Evolutionary conservation across 2,329 filamentous ascomycete genomes (phyloP).

Genomic region (Plenodomus tracheiphilus): DNA sequence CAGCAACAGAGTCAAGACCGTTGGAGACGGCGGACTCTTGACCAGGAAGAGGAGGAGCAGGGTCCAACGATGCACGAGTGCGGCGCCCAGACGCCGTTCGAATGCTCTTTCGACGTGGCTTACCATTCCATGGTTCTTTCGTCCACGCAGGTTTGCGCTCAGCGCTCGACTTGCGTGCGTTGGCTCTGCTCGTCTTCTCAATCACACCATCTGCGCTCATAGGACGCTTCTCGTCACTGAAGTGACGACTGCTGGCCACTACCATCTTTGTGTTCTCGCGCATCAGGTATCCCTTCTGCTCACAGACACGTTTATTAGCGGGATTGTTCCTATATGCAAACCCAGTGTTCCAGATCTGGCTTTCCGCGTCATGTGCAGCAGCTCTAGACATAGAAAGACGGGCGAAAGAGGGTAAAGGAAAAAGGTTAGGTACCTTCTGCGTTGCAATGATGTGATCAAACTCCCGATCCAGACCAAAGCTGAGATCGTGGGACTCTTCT

Average conservation of each 20-base stretch:
- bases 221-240: constrained; percentile 63
- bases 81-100: constrained; percentile 63
- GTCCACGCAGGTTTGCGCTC: constrained; percentile 77
- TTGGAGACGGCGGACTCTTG: constrained; percentile 77
- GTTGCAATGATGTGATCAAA: constrained; percentile 94
- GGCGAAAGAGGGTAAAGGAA: constrained; percentile 41
- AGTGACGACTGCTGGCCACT: constrained; percentile 73
- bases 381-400: constrained; percentile 31
- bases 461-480: constrained; percentile 85
- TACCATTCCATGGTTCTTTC: constrained; percentile 94
- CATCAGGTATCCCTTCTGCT: constrained; percentile 98
- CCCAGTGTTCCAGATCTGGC: constrained; percentile 33
- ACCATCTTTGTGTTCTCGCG: constrained; percentile 97
- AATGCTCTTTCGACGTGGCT: constrained; percentile 68
- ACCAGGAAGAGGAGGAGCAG: constrained; percentile 81
- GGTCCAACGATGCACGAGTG: constrained; percentile 59
- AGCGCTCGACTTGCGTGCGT: constrained; percentile 77
- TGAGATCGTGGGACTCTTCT: constrained; percentile 70
- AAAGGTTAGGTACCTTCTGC: constrained; percentile 80
- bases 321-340: constrained; percentile 35
- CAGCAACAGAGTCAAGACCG: constrained; percentile 65
- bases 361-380: constrained; percentile 20
- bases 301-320: constrained; percentile 54
- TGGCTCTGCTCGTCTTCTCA: constrained; percentile 61
- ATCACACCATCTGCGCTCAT: constrained; percentile 47